phyloP scores from a whole-genome alignment of 2,329 filamentous ascomycete species.

The Penicillium sclerotigenum region DNA sequence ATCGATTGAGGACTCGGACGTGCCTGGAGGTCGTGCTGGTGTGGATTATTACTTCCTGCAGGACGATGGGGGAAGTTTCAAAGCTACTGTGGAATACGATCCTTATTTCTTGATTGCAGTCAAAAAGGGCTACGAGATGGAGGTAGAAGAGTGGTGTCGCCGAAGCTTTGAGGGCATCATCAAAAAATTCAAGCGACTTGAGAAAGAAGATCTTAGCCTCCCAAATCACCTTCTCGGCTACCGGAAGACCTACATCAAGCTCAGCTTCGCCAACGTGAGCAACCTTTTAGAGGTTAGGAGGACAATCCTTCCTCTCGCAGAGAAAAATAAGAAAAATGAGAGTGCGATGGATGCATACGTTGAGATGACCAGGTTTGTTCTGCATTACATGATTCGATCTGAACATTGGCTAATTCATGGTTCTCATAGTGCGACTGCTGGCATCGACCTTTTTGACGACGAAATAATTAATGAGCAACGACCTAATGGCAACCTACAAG shows the following conservation, averaged over 20 bases:
- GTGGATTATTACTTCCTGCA: slow-evolving; percentile 98
- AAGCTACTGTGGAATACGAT: slow-evolving; percentile 92
- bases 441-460: slow-evolving; percentile 93
- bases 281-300: slow-evolving; percentile 82
- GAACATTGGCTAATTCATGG: slow-evolving; percentile 22
- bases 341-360: slow-evolving; percentile 98
- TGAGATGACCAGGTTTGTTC: slow-evolving; percentile 74
- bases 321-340: slow-evolving; percentile 95
- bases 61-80: slow-evolving; percentile 85
- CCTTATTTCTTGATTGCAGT: slow-evolving; percentile 94
- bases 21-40: slow-evolving; percentile 78
- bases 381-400: not conserved
- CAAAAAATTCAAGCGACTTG: slow-evolving; percentile 70
- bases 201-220: slow-evolving; percentile 92
- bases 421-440: slow-evolving; percentile 63
- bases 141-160: slow-evolving; percentile 92
- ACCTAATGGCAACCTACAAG: slow-evolving; percentile 75
- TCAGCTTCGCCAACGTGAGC: slow-evolving; percentile 81
- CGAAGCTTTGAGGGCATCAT: slow-evolving; percentile 77
- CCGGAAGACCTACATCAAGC: slow-evolving; percentile 78
- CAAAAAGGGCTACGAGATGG: slow-evolving; percentile 79
- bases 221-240: slow-evolving; percentile 95
- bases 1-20: slow-evolving; percentile 75
- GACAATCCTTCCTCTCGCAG: slow-evolving; percentile 82
- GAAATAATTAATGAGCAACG: slow-evolving; percentile 79